Base-by-base conservation (phyloP, 371 early-diverging fungal species). In the Mortierella sp. region DNA sequence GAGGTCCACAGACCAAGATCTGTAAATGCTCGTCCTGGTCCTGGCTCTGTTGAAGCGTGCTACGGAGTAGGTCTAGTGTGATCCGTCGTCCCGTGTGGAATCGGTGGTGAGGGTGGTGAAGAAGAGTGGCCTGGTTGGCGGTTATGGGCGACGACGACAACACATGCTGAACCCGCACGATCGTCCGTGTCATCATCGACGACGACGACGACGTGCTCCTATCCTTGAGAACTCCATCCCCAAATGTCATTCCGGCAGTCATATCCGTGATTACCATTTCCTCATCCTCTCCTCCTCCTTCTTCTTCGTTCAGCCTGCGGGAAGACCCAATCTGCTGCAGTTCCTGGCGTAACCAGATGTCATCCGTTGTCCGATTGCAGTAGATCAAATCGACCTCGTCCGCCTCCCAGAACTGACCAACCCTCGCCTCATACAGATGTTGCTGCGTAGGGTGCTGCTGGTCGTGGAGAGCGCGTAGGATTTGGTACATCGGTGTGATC, bases 401-500 rank as follows among this genome's bases (percentile, higher is more conserved):
- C 16, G 58, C 58, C 31, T 58, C 58, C 58, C 58, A 58, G 22
- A 34, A 58, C 37, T 40, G 0, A 9, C 37, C 26, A 52, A 1
- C 47, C 19, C 41, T 47, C 61, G 29, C 34, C 16, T 24, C 22
- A 40, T 58, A 1, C 13, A 26, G 55, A 5, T 65, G 72, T 40
- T 71, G 48, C n/a, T 48, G 10, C 22, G 47, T 10, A 24, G 43
- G 45, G 43, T 68, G 73, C 31, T 73, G 70, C 6, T 64, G 55
- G 16, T 48, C 68, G 14, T 81, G 77, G 24, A 77, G 11, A 2
- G 66, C 67, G 39, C 58, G 73, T 2, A 81, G 47, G 22, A 81
- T 31, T 29, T 81, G 82, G 63, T 77, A 77, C 82, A 81, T 81
- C 39, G 82, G 82, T 6, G 82, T 81, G 65, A 81, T 77, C 53